These are phyloP conservation scores for Cutaneotrichosporon cavernicola DNA, from an alignment of 1,284 basidiomycete species.

Conservation along the genomic window DNA sequence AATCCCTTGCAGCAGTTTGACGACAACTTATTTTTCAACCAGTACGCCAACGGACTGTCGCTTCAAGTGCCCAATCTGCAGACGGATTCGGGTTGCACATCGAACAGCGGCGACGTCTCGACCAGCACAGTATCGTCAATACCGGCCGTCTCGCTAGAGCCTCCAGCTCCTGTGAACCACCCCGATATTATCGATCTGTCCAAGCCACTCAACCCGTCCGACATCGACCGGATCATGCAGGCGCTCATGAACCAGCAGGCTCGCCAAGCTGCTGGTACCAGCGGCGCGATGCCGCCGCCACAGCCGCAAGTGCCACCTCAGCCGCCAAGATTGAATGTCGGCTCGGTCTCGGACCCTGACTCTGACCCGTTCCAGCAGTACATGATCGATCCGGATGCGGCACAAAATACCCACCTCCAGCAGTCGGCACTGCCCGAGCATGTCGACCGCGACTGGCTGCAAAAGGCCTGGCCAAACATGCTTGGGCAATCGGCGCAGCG, in stretches of 20 bases:
- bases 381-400: conserved; percentile 5
- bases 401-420: neutral
- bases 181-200: conserved; percentile 48
- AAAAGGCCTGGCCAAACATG: conserved; percentile 15
- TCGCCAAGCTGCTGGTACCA: conserved; percentile 8
- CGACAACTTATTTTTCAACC: conserved; percentile 6
- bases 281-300: neutral
- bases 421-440: neutral
- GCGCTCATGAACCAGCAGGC: conserved; percentile 40
- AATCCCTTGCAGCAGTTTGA: conserved; percentile 7
- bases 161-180: conserved; percentile 11
- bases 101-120: neutral
- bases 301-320: conserved; percentile 7
- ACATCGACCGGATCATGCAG: conserved; percentile 43
- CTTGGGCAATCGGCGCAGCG: conserved; percentile 10
- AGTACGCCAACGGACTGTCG: conserved; percentile 1
- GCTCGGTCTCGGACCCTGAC: conserved; percentile 2
- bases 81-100: neutral
- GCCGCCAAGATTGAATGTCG: neutral
- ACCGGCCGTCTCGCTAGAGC: neutral
- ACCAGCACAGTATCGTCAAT: neutral
- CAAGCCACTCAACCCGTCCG: conserved; percentile 45
- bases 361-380: conserved; percentile 20
- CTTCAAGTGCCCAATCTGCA: neutral
- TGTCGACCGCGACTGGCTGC: conserved; percentile 15